Percentiles rank a stretch among this genome's conserved stretches.
Conservation (phyloP, 352 stramenopile genomes). For the Phytopythium boreale region DNA sequence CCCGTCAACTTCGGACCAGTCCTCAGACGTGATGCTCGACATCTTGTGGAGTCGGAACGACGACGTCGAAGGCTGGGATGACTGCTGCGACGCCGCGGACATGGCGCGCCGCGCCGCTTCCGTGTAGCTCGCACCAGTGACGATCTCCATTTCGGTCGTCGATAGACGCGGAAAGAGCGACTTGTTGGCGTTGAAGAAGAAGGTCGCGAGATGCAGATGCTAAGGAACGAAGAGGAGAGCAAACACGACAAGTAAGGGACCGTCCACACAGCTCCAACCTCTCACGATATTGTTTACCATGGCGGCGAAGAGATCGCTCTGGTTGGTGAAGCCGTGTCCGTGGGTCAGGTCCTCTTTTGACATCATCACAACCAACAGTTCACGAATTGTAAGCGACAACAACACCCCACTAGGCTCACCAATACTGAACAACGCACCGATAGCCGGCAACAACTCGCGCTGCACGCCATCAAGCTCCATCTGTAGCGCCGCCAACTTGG, state of each 20-base stretch:
- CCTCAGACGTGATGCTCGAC: slow-evolving; percentile 32
- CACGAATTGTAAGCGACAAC: too few relatives aligned
- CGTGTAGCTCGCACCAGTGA: slow-evolving; percentile 25
- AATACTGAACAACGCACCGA: slow-evolving; percentile 34
- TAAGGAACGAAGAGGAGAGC: slow-evolving; percentile 14
- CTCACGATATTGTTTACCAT: slow-evolving; percentile 32
- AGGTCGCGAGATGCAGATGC: slow-evolving; percentile 68
- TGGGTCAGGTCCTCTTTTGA: slow-evolving; percentile 40
- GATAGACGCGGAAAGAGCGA: slow-evolving; percentile 47
- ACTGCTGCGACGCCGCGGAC: slow-evolving; percentile 15
- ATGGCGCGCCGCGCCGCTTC: slow-evolving; percentile 21
- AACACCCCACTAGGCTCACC: too few relatives aligned
- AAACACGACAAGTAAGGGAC: background rate
- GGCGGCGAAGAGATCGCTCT: slow-evolving; percentile 53
- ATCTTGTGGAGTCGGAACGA: slow-evolving; percentile 24
- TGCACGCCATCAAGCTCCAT: slow-evolving; percentile 36
- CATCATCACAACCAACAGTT: background rate
- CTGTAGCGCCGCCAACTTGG: slow-evolving; percentile 36
- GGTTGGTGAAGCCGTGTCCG: slow-evolving; percentile 22
- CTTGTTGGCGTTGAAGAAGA: slow-evolving; percentile 70
- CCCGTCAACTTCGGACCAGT: slow-evolving; percentile 36
- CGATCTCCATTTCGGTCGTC: slow-evolving; percentile 47
- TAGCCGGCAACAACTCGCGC: slow-evolving; percentile 28
- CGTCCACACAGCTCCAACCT: background rate
- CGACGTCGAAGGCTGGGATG: slow-evolving; percentile 9